Conservation (phyloP, 768 basidiomycete genomes). For the Hydnomerulius pinastri region DNA sequence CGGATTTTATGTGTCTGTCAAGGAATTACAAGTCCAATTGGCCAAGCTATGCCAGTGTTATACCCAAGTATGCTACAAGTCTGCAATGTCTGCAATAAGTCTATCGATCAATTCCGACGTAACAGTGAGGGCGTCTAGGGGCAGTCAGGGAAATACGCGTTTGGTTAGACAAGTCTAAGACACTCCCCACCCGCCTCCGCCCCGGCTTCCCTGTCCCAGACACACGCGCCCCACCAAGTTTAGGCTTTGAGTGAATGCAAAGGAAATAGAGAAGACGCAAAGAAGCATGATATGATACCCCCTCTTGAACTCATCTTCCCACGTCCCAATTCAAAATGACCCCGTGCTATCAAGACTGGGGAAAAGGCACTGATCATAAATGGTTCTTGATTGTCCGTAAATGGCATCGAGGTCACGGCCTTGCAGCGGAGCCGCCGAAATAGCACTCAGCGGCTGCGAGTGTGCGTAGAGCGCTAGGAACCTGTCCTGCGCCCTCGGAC, state of each 20-base stretch:
- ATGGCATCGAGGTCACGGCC: background rate
- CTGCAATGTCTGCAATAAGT: too few species aligned
- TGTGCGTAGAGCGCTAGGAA: background rate
- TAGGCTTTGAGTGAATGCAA: background rate
- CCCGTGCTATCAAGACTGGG: background rate
- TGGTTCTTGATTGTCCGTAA: background rate
- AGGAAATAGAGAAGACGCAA: background rate
- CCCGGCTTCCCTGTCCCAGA: too few species aligned
- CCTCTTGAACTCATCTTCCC: background rate
- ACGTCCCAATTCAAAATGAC: background rate
- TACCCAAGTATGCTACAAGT: too few species aligned
- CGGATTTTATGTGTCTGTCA: constrained; percentile 8
- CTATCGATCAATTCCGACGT: too few species aligned
- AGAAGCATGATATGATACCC: background rate
- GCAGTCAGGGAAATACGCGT: too few species aligned
- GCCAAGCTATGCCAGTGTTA: too few species aligned
- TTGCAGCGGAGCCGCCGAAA: constrained; percentile 1
- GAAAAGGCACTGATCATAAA: background rate
- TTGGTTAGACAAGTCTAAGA: background rate
- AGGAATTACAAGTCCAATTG: background rate
- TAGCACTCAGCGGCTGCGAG: background rate
- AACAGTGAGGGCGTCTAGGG: too few species aligned
- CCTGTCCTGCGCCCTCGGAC: too few species aligned
- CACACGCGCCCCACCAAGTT: background rate
- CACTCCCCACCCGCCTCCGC: too few species aligned